These are phyloP conservation scores for Vigna unguiculata DNA, from an alignment of 306 rosid species.

Conservation along the genomic window DNA sequence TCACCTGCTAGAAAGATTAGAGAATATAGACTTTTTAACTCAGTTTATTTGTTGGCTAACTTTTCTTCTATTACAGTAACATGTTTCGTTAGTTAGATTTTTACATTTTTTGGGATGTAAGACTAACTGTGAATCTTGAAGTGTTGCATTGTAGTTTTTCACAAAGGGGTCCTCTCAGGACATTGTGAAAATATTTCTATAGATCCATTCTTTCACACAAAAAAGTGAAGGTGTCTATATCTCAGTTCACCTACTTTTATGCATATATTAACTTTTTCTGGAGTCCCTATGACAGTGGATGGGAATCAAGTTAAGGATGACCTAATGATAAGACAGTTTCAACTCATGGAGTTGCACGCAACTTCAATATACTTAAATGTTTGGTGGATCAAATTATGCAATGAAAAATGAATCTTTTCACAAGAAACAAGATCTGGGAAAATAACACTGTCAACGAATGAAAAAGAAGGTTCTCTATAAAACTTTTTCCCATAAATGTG, in stretches of 20 bases:
- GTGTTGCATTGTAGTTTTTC: conserved; percentile 13
- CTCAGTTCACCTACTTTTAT: conserved; percentile 4
- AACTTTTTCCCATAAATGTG: background rate
- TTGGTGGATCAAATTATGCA: background rate
- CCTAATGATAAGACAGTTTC: conserved; percentile 22
- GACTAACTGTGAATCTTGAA: background rate
- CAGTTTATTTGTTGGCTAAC: background rate
- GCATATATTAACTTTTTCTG: background rate
- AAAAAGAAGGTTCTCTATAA: conserved; percentile 10
- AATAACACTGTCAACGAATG: background rate
- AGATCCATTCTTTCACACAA: background rate
- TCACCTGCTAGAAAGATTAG: background rate
- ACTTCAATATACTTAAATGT: conserved; percentile 7
- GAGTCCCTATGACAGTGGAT: background rate
- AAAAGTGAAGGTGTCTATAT: conserved; percentile 6
- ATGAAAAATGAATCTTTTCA: background rate
- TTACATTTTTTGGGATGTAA: background rate
- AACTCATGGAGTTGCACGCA: background rate
- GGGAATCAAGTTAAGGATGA: background rate
- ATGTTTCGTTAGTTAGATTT: background rate
- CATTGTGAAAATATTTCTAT: background rate
- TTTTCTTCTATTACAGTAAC: background rate
- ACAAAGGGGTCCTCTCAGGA: background rate
- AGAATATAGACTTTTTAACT: conserved; percentile 6
- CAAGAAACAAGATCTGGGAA: background rate